Percentiles rank a stretch among this genome's conserved stretches.
These are phyloP conservation scores for Rhodotorula taiwanensis DNA, from an alignment of 768 basidiomycete species.

Conservation along the genomic window DNA sequence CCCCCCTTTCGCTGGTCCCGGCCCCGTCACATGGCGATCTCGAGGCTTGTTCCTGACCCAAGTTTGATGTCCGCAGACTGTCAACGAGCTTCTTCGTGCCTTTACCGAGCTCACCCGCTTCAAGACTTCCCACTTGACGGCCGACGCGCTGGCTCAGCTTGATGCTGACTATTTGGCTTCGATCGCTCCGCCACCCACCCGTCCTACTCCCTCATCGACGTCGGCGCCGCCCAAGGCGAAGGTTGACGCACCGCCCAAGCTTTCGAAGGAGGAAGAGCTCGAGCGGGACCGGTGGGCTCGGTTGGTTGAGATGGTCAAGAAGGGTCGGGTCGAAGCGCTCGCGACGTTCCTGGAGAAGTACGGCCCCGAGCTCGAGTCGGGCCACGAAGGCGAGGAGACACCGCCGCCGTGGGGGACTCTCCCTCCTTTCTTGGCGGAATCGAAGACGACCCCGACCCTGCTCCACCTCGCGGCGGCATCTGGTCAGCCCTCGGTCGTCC, in stretches of 20 bases:
- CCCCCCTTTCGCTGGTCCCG: not conserved
- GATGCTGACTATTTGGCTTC: conserved; percentile 87
- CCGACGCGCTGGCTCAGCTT: conserved; percentile 70
- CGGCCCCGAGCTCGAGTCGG: conserved; percentile 41
- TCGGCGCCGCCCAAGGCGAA: conserved; percentile 46
- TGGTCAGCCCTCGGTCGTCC: conserved; percentile 67
- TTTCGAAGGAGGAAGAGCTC: conserved; percentile 73
- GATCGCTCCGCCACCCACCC: conserved; percentile 58
- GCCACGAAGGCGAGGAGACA: conserved; percentile 42
- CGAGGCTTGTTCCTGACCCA: too few species aligned
- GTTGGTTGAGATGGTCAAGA: conserved; percentile 81
- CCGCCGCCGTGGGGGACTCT: conserved; percentile 58
- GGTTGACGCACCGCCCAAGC: conserved; percentile 51
- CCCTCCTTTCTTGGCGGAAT: conserved; percentile 58
- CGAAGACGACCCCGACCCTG: conserved; percentile 51
- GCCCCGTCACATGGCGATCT: too few species aligned
- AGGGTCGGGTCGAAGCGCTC: conserved; percentile 74
- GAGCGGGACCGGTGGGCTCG: conserved; percentile 73
- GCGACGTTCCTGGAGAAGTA: conserved; percentile 76
- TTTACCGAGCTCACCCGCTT: conserved; percentile 74
- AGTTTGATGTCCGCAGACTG: conserved; percentile 55
- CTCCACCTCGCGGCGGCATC: conserved; percentile 67
- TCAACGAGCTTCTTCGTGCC: conserved; percentile 79
- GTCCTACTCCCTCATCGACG: conserved; percentile 10
- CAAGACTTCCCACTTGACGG: conserved; percentile 79